Evolutionary conservation across 257 asterid species (phyloP).

Genomic region (Penstemon eatonii): DNA sequence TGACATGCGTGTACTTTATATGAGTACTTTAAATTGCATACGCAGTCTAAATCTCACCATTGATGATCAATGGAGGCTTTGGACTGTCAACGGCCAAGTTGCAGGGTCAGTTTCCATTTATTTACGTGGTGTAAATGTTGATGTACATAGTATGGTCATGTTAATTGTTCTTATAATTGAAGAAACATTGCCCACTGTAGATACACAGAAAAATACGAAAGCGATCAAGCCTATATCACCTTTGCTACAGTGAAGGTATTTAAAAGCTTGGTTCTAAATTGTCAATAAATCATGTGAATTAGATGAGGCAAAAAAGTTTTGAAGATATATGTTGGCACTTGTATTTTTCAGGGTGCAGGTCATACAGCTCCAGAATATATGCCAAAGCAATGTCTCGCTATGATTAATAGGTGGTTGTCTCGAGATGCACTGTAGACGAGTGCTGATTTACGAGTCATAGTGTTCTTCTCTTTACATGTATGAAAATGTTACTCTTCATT

Average conservation of each 20-base stretch:
- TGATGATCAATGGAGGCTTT: slow-evolving; percentile 28
- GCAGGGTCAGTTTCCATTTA: slow-evolving; percentile 40
- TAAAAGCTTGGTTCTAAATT: background rate
- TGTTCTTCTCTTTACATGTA: too few relatives aligned
- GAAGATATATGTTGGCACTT: too few relatives aligned
- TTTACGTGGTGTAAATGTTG: background rate
- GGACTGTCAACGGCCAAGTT: slow-evolving; percentile 45
- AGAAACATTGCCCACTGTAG: slow-evolving; percentile 18
- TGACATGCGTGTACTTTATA: slow-evolving; percentile 23
- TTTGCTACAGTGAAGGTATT: slow-evolving; percentile 52
- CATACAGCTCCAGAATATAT: slow-evolving; percentile 42
- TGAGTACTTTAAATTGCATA: slow-evolving; percentile 30
- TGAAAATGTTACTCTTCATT: too few relatives aligned
- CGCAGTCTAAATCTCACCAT: slow-evolving; percentile 18
- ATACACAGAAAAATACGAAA: slow-evolving; percentile 34
- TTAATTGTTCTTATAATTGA: too few relatives aligned
- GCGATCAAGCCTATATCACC: slow-evolving; percentile 30
- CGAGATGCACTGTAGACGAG: slow-evolving; percentile 8
- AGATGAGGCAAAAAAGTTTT: background rate
- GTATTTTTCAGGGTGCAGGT: slow-evolving; percentile 38
- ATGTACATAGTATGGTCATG: background rate
- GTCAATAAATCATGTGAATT: background rate
- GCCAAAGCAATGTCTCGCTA: slow-evolving; percentile 31
- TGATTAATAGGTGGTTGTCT: slow-evolving; percentile 38
- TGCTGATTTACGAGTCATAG: too few relatives aligned